Percentiles rank a stretch among this genome's conserved stretches.
phyloP scores from a whole-genome alignment of 2,329 filamentous ascomycete genomes.

The Ceratocystis albifundus region DNA sequence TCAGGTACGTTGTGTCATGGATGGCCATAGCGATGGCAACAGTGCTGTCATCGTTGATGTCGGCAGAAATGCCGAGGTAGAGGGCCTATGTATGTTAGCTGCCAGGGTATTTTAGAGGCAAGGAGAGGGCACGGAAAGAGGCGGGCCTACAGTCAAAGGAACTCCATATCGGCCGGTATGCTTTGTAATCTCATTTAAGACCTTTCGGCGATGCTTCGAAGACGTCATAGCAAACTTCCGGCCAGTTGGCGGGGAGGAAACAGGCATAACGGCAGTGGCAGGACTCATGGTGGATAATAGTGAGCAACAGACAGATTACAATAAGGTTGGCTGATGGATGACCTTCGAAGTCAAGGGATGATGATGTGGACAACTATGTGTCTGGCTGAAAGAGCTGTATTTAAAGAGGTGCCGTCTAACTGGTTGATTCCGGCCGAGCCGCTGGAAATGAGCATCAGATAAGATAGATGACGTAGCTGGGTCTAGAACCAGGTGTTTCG shows the following conservation, averaged over 20 bases:
- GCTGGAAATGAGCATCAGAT: background rate
- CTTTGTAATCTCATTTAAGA: slow-evolving; percentile 37
- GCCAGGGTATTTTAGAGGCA: background rate
- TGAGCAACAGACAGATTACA: background rate
- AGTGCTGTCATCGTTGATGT: slow-evolving; percentile 39
- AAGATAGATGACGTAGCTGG: background rate
- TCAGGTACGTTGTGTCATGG: slow-evolving; percentile 62
- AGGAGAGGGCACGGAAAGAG: background rate
- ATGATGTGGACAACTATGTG: background rate
- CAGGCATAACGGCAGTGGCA: background rate
- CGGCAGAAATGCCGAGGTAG: slow-evolving; percentile 51
- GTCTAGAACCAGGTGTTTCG: background rate
- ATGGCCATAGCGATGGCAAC: slow-evolving; percentile 55
- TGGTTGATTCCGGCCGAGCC: background rate
- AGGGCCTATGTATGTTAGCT: slow-evolving; percentile 36
- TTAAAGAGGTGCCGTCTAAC: background rate
- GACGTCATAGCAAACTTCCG: slow-evolving; percentile 37
- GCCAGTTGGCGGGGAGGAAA: slow-evolving; percentile 8
- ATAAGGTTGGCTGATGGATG: slow-evolving; percentile 7
- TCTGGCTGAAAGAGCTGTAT: background rate
- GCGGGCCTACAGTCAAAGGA: slow-evolving; percentile 35
- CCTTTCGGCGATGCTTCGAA: slow-evolving; percentile 37
- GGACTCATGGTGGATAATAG: slow-evolving; percentile 2
- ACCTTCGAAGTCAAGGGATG: background rate
- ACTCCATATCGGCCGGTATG: slow-evolving; percentile 36